Base-by-base conservation (phyloP, 2,329 filamentous ascomycete genomes). In the Hansfordia pulvinata region DNA sequence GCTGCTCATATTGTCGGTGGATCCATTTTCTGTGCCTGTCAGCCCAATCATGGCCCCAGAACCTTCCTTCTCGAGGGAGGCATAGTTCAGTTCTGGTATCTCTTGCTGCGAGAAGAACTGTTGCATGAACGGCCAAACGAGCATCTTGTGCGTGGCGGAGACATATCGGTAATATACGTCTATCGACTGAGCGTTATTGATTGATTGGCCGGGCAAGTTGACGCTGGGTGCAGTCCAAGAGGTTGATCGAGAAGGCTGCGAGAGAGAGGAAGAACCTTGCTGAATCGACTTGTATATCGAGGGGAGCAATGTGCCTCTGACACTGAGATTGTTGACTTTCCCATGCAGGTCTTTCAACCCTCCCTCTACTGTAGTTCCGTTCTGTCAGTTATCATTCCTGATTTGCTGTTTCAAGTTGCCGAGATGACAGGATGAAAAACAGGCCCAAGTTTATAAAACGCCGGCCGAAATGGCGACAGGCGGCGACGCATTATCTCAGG, bases 301-400 rank as follows among this genome's bases (percentile, higher is more conserved):
- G 15, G 34, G 21, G 20, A 35, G 38, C 23, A 37, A 28, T 10
- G 27, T 40, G 37, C 35, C 46, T 40, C 40, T 46, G 26, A 46
- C 27, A 28, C 38, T 43, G 17, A 61, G 30, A 26, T 36, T 44
- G 35, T 74, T 67, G 35, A 74, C 57, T 43, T 72, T 73, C 28
- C 43, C 54, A 41, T 73, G 67, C 23, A 74, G 49, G 28, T 47
- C 53, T 32, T 60, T 64, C 26, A 74, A 47, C 4, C 60, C 56
- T 26, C 71, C 64, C 17, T 74, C 53, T 22, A 75, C 71, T 38
- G n/a, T n/a, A n/a, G n/a, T n/a, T n/a, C 72, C 63, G 17, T 65
- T 54, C 34, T 71, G 50, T 2, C 65, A 71, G 43, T 64, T 69
- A 41, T 72, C 68, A 44, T 72, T 72, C 41, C 65, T 70, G 37